Evolutionary conservation across 306 rosid species (phyloP).

Genomic region (Ziziphus jujuba): DNA sequence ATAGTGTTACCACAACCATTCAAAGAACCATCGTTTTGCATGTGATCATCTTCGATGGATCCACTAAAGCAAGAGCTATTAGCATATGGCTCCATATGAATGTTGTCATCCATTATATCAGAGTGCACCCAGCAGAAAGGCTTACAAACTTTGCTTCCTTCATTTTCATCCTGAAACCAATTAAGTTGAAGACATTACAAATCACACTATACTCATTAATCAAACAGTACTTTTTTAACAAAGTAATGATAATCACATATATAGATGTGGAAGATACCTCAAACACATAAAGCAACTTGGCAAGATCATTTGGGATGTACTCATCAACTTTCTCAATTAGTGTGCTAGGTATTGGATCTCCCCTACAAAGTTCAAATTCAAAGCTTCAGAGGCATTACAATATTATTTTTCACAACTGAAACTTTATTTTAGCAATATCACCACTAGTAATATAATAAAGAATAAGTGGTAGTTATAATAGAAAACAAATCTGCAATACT

Average conservation of each 20-base stretch:
- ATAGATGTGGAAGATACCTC: constrained; percentile 55
- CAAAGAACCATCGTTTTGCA: constrained; percentile 29
- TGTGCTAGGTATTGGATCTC: constrained; percentile 70
- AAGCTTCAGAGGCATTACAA: constrained; percentile 26
- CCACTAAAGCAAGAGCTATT: constrained; percentile 36
- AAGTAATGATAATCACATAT: background rate
- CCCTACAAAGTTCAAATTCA: constrained; percentile 57
- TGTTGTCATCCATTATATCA: constrained; percentile 93
- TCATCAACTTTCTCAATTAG: constrained; percentile 72
- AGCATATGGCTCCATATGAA: constrained; percentile 69
- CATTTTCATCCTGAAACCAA: constrained; percentile 57
- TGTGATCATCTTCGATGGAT: constrained; percentile 30
- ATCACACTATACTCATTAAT: background rate
- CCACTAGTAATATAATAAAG: background rate
- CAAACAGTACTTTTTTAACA: background rate
- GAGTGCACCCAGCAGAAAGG: constrained; percentile 85
- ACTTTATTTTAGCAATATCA: constrained; percentile 4
- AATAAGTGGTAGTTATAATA: background rate
- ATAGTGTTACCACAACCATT: constrained; percentile 34
- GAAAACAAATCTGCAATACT: constrained; percentile 18
- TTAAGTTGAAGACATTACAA: constrained; percentile 9
- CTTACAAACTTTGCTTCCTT: constrained; percentile 41
- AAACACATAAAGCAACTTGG: constrained; percentile 40
- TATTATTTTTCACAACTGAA: constrained; percentile 3
- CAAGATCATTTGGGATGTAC: constrained; percentile 72